Evolutionary conservation across 176 grass and related monocot species (phyloP), one percentile per base, ranked within the genome.

Genomic region (Oryza australiensis): DNA sequence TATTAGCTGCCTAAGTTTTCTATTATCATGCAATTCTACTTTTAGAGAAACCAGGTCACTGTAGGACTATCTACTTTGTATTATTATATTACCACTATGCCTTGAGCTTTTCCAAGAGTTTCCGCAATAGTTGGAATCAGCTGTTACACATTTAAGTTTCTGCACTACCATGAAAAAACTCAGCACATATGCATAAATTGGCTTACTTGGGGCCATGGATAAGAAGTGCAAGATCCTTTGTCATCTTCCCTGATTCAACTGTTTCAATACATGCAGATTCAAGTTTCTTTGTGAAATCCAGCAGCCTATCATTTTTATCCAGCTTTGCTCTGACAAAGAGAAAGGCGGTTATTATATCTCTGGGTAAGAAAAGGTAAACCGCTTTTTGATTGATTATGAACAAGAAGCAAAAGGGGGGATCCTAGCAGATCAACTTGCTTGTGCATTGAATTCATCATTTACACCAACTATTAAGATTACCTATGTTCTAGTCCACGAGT

Each of bases 171-270:
- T 15, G 5, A 55, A 77, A 80, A 59, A 59, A 45, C 3, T 32
- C 0, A 78, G 71, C 24, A 72, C 59, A 73, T 26, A 64, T 62
- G 38, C 9, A 65, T 57, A 81, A 85, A 81, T 65, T 55, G 76
- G 65, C 90, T 85, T 91, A 98, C 96, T 88, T 98, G 67, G 96
- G 77, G 49, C 93, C 93, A 87, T 98, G 90, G 78, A 86, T 90
- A 68, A 98, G 96, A 74, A 98, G 88, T 3, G 96, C 96, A 57
- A 98, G 96, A 91, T 98, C 96, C 81, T 98, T 98, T 4, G 96
- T 98, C 96, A 98, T 98, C 77, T 93, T 93, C 22, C 93, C 96
- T 70, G 93, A 95, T 76, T 95, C 93, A 16, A 98, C 96, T 0
- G 91, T 91, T 90, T 94, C 93, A 64, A 90, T 51, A 84, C 96